Evolutionary conservation across 371 early-diverging fungal species (phyloP).

Genomic region (Syncephalis plumigaleata): DNA sequence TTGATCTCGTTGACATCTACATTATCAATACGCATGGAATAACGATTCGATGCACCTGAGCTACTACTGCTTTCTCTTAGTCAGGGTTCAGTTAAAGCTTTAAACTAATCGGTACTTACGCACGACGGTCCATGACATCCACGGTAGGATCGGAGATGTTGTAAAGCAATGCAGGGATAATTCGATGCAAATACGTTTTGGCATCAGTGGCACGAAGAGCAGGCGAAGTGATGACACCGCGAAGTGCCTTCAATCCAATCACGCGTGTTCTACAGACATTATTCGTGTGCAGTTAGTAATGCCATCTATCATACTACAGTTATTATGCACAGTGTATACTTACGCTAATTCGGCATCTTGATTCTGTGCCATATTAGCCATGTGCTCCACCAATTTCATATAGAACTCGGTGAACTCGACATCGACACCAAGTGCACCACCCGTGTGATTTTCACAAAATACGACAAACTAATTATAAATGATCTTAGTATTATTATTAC

Average conservation of each 20-base stretch:
- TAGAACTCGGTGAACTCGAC: constrained; percentile 40
- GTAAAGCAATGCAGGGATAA: constrained; percentile 33
- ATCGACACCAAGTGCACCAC: constrained; percentile 47
- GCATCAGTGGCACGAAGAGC: constrained; percentile 31
- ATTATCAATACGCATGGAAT: constrained; percentile 8
- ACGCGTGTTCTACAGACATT: constrained; percentile 21
- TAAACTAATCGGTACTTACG: constrained; percentile 1
- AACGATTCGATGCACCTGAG: constrained; percentile 4
- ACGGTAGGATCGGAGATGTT: constrained; percentile 16
- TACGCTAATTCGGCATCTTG: constrained; percentile 14
- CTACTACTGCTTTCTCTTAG: no score
- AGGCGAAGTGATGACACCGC: constrained; percentile 26
- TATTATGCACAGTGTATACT: not conserved
- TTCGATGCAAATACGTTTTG: constrained; percentile 25
- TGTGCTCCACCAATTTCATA: constrained; percentile 30
- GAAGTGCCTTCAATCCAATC: constrained; percentile 31
- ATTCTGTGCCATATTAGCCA: constrained; percentile 30
- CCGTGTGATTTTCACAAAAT: constrained; percentile 45
- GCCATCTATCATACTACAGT: no score
- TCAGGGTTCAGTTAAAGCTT: not conserved
- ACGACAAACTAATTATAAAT: constrained; percentile 30
- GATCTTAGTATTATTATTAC: no score
- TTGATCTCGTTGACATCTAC: constrained; percentile 14
- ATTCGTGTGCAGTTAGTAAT: no score
- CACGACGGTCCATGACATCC: constrained; percentile 9